These are phyloP conservation scores for Nannochloropsis gaditana DNA, from an alignment of 108 stramenopile species.

Conservation along the genomic window DNA sequence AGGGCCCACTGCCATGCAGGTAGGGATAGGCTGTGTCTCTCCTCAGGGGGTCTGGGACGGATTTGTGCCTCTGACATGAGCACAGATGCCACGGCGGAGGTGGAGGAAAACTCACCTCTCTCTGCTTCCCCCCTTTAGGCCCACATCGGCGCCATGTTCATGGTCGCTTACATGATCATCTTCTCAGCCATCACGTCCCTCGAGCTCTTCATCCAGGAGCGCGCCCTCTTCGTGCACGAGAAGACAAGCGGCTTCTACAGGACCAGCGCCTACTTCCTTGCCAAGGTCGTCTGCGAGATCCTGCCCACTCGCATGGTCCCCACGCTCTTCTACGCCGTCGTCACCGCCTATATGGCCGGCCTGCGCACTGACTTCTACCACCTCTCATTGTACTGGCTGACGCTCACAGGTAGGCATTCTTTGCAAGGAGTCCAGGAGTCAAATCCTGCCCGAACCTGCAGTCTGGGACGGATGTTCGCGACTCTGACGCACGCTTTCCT, in stretches of 20 bases:
- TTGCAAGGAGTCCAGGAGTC: too few relatives aligned
- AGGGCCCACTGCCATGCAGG: conserved; percentile 1
- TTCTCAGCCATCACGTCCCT: conserved; percentile 13
- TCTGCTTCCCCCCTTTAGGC: neutral
- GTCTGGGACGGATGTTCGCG: neutral
- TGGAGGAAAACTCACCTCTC: neutral
- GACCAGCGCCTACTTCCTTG: conserved; percentile 10
- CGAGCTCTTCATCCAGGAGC: conserved; percentile 17
- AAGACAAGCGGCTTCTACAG: neutral
- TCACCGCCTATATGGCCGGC: neutral
- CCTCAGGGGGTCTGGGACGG: too few relatives aligned
- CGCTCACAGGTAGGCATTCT: neutral
- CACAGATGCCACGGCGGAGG: too few relatives aligned
- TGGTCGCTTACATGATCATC: conserved; percentile 6
- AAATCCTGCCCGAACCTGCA: too few relatives aligned
- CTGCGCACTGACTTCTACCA: neutral
- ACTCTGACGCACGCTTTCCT: neutral
- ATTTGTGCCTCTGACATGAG: too few relatives aligned
- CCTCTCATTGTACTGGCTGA: neutral
- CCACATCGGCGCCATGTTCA: neutral
- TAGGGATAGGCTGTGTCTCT: neutral
- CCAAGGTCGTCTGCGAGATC: neutral
- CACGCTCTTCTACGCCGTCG: neutral
- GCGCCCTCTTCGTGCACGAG: conserved; percentile 5
- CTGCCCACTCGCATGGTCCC: conserved; percentile 13